These are phyloP conservation scores for Tylopilus intermedius DNA, from an alignment of 768 basidiomycete genomes.

Conservation along the genomic window DNA sequence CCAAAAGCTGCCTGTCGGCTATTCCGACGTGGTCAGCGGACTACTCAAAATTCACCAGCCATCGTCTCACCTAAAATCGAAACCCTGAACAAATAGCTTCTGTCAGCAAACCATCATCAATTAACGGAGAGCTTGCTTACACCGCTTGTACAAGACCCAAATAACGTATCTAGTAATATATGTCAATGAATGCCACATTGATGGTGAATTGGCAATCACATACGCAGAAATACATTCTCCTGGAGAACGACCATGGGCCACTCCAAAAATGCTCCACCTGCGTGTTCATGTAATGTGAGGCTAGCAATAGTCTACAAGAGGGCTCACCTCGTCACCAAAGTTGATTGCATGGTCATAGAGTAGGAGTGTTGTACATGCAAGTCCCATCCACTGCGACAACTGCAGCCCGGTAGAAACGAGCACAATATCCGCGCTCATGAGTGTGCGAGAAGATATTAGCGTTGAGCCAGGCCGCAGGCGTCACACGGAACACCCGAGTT, in stretches of 20 bases:
- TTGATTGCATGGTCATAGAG: slow-evolving; percentile 12
- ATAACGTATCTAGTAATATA: slow-evolving; percentile 9
- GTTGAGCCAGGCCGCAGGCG: too few relatives aligned
- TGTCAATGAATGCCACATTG: background rate
- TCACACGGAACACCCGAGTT: too few relatives aligned
- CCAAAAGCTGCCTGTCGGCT: background rate
- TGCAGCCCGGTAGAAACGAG: background rate
- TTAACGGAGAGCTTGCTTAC: background rate
- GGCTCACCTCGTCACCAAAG: slow-evolving; percentile 5
- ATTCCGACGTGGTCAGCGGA: background rate
- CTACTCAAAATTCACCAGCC: background rate
- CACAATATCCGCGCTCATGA: background rate
- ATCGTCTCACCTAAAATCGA: slow-evolving; percentile 7
- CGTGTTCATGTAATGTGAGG: background rate
- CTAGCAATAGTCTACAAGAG: background rate
- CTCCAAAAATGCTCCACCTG: slow-evolving; percentile 14
- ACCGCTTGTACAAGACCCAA: slow-evolving; percentile 3
- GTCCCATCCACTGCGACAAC: background rate
- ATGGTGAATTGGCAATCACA: background rate
- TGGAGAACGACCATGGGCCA: slow-evolving; percentile 9
- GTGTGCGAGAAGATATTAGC: background rate
- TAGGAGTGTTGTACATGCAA: slow-evolving; percentile 7
- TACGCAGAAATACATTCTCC: slow-evolving; percentile 9
- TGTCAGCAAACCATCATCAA: background rate
- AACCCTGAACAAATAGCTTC: background rate